phyloP scores from a whole-genome alignment of 805 yeast species.

The Ogataea ramenticola region DNA sequence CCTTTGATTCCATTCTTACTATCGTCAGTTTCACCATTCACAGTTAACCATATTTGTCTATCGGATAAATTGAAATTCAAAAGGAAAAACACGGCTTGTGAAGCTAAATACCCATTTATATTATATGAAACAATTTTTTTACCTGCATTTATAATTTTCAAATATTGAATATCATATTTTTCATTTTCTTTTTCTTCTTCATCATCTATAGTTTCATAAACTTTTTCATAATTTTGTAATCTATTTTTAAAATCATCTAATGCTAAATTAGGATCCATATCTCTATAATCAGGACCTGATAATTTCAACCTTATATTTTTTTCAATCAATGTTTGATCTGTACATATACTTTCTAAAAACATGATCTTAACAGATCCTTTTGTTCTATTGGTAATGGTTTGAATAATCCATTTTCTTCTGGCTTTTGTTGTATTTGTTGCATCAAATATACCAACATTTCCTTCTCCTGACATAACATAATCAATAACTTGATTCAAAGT shows the following conservation, averaged over 20 bases:
- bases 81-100: conserved; percentile 49
- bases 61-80: conserved; percentile 32
- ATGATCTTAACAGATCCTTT: conserved; percentile 29
- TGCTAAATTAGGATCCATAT: conserved; percentile 78
- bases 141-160: conserved; percentile 59
- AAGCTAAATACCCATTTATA: conserved; percentile 49
- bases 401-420: conserved; percentile 33
- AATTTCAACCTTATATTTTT: conserved; percentile 78
- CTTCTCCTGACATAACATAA: conserved; percentile 32
- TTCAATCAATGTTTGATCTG: conserved; percentile 71
- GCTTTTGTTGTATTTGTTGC: conserved; percentile 45
- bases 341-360: conserved; percentile 73
- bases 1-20: conserved; percentile 22
- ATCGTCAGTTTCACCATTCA: conserved; percentile 26
- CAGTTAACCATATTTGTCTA: conserved; percentile 30
- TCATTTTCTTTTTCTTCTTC: conserved; percentile 33
- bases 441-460: conserved; percentile 52
- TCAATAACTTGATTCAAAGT: conserved; percentile 40
- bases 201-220: conserved; percentile 86
- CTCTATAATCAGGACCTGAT: conserved; percentile 86
- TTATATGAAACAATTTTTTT: conserved; percentile 49
- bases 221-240: conserved; percentile 75
- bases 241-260: conserved; percentile 77
- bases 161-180: conserved; percentile 44
- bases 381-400: conserved; percentile 27